Conservation (phyloP, 805 yeast species). For the Lachancea cidri region DNA sequence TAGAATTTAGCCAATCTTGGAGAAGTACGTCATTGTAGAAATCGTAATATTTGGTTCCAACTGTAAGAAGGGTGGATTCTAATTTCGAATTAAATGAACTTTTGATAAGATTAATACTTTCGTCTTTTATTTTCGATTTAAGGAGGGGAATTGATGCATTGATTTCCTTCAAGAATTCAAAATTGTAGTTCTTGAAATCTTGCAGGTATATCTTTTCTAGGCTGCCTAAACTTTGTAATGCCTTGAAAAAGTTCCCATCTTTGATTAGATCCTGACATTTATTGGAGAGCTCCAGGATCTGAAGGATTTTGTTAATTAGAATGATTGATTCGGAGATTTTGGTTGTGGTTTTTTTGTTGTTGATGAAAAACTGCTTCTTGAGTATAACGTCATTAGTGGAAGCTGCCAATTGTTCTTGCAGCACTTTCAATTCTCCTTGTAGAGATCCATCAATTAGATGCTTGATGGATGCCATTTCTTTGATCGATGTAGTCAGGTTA, state of each 20-base stretch:
- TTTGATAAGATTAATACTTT: slow-evolving; percentile 59
- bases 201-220: slow-evolving; percentile 63
- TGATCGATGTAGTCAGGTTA: slow-evolving; percentile 44
- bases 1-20: slow-evolving; percentile 49
- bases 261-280: slow-evolving; percentile 76
- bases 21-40: slow-evolving; percentile 58
- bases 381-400: slow-evolving; percentile 64
- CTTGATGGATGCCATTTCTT: slow-evolving; percentile 58
- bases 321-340: slow-evolving; percentile 69
- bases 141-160: slow-evolving; percentile 72
- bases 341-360: slow-evolving; percentile 54
- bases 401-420: slow-evolving; percentile 53
- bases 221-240: slow-evolving; percentile 76
- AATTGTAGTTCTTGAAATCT: slow-evolving; percentile 66
- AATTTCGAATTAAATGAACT: slow-evolving; percentile 59
- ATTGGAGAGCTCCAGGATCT: slow-evolving; percentile 80
- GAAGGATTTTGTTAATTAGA: slow-evolving; percentile 66
- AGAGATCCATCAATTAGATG: slow-evolving; percentile 48
- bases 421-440: slow-evolving; percentile 46
- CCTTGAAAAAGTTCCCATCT: slow-evolving; percentile 73
- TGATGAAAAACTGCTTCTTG: slow-evolving; percentile 54
- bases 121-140: slow-evolving; percentile 66
- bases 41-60: slow-evolving; percentile 37
- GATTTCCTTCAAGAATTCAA: slow-evolving; percentile 57
- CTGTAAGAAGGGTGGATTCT: slow-evolving; percentile 50